A percentile compares a stretch with the other conserved stretches of the same genome.
Conservation (phyloP, 106 monocot genomes). For the Dendrobium huoshanense region DNA sequence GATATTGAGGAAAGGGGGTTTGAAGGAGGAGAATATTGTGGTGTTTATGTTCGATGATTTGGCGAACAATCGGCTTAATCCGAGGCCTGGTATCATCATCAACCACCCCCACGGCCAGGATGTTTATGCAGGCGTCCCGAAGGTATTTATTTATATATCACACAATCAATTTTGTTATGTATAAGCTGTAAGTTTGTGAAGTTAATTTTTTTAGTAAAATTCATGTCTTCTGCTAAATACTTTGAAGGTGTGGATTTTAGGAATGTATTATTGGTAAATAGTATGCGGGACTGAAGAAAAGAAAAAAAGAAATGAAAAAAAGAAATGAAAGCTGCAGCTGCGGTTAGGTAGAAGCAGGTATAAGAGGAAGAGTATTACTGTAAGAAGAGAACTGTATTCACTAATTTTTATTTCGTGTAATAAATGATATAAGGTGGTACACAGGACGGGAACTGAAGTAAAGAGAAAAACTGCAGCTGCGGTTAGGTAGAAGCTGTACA, state of each 20-base stretch:
- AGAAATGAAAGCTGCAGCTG: no score
- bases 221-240: neutral
- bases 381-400: no score
- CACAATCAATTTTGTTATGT: neutral
- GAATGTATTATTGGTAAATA: no score
- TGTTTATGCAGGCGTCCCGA: constrained; percentile 83
- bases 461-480: no score
- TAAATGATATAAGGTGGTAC: no score
- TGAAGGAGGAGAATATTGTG: constrained; percentile 92
- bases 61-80: constrained; percentile 66
- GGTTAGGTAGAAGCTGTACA: no score
- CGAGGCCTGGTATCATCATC: constrained; percentile 63
- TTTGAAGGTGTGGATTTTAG: neutral
- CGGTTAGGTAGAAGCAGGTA: no score
- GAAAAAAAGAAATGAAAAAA: no score
- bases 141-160: constrained; percentile 32
- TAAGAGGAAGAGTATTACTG: no score
- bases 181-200: neutral
- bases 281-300: no score
- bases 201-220: neutral
- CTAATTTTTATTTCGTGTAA: no score
- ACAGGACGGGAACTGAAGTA: no score
- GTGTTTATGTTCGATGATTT: constrained; percentile 96
- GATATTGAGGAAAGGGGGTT: constrained; percentile 60
- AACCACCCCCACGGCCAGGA: constrained; percentile 73